Evolutionary conservation across 306 rosid genomes (phyloP).

Genomic region (Begonia masoniana): DNA sequence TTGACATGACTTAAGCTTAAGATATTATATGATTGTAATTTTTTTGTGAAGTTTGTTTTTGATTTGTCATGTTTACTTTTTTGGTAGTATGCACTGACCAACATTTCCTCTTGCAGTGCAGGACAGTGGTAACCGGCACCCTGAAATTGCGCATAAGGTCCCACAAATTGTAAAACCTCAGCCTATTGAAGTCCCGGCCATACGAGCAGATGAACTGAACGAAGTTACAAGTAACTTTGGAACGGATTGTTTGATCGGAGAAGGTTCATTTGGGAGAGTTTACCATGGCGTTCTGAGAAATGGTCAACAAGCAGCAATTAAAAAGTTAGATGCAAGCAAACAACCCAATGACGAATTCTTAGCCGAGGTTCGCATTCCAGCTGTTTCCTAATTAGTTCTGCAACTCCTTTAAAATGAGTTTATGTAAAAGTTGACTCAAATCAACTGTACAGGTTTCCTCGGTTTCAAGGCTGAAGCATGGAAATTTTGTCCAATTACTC

Average conservation of each 20-base stretch:
- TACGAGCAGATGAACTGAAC: conserved; percentile 56
- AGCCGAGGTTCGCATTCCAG: conserved; percentile 46
- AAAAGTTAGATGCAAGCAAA: conserved; percentile 82
- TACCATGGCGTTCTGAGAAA: conserved; percentile 55
- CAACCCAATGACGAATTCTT: conserved; percentile 78
- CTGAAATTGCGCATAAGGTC: conserved; percentile 53
- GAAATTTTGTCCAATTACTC: conserved; percentile 63
- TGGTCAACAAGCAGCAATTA: conserved; percentile 59
- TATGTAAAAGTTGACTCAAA: too few species aligned
- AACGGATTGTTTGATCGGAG: conserved; percentile 68
- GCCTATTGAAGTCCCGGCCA: conserved; percentile 75
- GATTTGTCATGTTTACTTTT: too few species aligned
- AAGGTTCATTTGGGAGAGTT: conserved; percentile 88
- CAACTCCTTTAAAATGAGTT: too few species aligned
- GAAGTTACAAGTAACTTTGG: conserved; percentile 62
- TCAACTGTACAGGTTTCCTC: conserved; percentile 52
- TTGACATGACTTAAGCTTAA: too few species aligned
- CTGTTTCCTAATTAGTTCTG: too few species aligned
- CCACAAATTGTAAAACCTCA: conserved; percentile 49
- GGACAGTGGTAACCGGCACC: conserved; percentile 40
- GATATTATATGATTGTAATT: too few species aligned
- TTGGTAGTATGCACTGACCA: conserved; percentile 4
- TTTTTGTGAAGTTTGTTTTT: too few species aligned
- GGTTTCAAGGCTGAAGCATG: conserved; percentile 83
- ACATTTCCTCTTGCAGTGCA: conserved; percentile 34